A percentile compares a stretch with the other conserved stretches of the same genome.
These are phyloP conservation scores for Fusarium albosuccineum DNA, from an alignment of 2,329 filamentous ascomycete species.

Conservation along the genomic window DNA sequence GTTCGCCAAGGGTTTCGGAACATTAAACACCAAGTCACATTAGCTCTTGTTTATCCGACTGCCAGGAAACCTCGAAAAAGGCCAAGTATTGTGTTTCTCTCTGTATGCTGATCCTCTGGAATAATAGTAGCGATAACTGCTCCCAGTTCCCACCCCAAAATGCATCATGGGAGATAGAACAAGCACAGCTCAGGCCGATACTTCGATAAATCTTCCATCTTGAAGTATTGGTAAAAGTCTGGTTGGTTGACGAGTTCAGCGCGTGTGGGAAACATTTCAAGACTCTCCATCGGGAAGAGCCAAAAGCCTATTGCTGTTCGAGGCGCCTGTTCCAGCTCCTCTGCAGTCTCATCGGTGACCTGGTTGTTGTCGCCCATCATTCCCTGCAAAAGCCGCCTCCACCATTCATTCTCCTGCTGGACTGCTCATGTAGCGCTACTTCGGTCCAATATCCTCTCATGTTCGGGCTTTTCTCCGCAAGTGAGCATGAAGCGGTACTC, in stretches of 20 bases:
- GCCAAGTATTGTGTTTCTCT: no score
- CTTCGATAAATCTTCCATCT: neutral
- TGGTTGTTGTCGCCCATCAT: neutral
- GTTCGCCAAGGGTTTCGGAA: no score
- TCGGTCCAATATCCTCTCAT: neutral
- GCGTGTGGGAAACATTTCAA: slow-evolving; percentile 44
- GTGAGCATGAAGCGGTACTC: slow-evolving; percentile 7
- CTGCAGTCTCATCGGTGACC: neutral
- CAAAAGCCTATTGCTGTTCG: slow-evolving; percentile 8
- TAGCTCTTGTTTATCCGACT: no score
- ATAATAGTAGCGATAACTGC: no score
- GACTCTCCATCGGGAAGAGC: slow-evolving; percentile 43
- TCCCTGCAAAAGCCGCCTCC: accelerated
- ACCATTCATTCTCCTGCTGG: accelerated
- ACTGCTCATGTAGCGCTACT: neutral
- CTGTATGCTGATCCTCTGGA: no score
- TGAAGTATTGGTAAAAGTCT: neutral
- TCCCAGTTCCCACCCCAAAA: no score
- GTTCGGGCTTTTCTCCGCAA: neutral
- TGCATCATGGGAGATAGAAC: neutral
- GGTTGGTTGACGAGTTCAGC: neutral
- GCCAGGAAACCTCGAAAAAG: no score
- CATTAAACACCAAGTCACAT: no score
- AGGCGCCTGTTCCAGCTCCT: neutral
- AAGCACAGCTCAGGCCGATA: slow-evolving; percentile 43